Conservation (phyloP, 108 stramenopile species). For the Parietichytrium sp. region DNA sequence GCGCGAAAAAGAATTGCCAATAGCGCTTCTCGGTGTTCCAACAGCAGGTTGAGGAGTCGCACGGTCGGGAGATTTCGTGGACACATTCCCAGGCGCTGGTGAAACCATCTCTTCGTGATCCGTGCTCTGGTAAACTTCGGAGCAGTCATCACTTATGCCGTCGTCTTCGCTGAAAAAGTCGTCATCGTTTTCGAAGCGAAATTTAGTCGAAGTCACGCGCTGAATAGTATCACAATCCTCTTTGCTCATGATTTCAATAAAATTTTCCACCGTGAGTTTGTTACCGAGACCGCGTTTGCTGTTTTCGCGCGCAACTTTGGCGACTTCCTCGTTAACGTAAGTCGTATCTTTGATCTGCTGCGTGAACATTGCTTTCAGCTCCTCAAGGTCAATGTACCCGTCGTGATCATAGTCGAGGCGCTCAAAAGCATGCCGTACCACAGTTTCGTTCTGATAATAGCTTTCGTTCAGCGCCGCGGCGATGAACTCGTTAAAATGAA, state of each 20-base stretch:
- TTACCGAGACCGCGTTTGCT: not conserved
- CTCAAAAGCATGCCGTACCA: slow-evolving; percentile 40
- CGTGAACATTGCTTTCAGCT: slow-evolving; percentile 31
- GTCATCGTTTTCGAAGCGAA: too few species aligned
- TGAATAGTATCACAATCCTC: not conserved
- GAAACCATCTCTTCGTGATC: too few species aligned
- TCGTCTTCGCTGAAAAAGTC: too few species aligned
- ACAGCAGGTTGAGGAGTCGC: too few species aligned
- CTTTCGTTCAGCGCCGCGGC: slow-evolving; percentile 41
- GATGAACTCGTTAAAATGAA: slow-evolving; percentile 50
- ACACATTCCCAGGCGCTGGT: too few species aligned
- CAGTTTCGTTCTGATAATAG: slow-evolving; percentile 30
- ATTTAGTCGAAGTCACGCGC: not conserved
- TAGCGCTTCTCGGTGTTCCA: too few species aligned
- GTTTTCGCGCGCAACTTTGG: not conserved
- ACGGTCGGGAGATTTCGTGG: too few species aligned
- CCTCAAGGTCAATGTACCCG: slow-evolving; percentile 37
- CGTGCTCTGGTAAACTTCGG: too few species aligned
- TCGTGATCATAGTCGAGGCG: slow-evolving; percentile 41
- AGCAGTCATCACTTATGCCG: too few species aligned
- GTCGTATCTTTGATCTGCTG: slow-evolving; percentile 31
- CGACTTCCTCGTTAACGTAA: slow-evolving; percentile 25
- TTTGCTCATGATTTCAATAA: slow-evolving; percentile 15
- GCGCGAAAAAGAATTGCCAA: too few species aligned
- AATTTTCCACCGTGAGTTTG: not conserved